Evolutionary conservation across 208 protist species (phyloP).

Genomic region (Trichomonas tenax): DNA sequence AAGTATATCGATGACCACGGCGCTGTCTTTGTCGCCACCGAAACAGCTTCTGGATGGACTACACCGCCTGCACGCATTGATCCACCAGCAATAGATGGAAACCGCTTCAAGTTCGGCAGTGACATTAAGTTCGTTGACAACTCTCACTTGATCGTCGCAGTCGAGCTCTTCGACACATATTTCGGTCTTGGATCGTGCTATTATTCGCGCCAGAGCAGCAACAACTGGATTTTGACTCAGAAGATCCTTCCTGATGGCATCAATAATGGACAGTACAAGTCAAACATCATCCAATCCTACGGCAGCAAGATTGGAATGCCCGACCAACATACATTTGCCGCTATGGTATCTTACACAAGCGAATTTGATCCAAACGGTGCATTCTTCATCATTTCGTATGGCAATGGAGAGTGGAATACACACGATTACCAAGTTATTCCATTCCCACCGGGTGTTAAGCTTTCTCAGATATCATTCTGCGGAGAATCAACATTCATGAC

Average conservation of each 20-base stretch:
- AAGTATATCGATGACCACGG: neutral
- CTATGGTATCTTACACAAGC: neutral
- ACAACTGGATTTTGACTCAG: neutral
- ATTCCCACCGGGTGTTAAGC: neutral
- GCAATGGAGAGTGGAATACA: neutral
- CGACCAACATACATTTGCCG: neutral
- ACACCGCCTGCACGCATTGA: neutral
- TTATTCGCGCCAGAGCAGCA: neutral
- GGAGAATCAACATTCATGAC: neutral
- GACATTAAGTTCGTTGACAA: neutral
- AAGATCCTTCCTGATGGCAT: neutral
- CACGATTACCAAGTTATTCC: neutral
- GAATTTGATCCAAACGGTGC: neutral
- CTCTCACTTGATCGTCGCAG: neutral
- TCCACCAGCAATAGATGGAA: neutral
- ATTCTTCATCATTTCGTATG: neutral
- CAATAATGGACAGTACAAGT: neutral
- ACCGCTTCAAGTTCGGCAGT: neutral
- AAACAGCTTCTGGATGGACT: neutral
- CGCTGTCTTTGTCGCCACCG: neutral
- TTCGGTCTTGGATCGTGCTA: neutral
- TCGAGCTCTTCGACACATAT: neutral
- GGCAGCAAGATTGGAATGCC: neutral
- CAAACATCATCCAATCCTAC: neutral
- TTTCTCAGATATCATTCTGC: neutral